Evolutionary conservation across 768 basidiomycete species (phyloP).

Genomic region (Dioszegia aurantiaca): DNA sequence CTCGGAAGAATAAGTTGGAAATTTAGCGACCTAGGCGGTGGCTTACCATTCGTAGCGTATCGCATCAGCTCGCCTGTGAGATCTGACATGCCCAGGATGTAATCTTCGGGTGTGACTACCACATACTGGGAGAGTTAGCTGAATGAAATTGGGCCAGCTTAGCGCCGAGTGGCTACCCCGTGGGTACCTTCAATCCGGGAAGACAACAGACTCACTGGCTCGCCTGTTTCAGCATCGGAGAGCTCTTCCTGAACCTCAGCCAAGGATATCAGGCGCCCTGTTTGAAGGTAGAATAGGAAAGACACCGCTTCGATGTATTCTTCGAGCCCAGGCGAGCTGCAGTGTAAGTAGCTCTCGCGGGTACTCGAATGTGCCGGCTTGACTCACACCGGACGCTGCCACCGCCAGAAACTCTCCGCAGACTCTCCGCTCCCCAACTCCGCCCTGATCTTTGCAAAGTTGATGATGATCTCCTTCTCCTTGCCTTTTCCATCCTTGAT

Average conservation of each 20-base stretch:
- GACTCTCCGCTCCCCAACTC: slow-evolving; percentile 34
- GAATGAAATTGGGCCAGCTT: no score
- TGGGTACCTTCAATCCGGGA: background rate
- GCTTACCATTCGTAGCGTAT: slow-evolving; percentile 74
- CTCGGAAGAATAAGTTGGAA: no score
- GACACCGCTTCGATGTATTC: slow-evolving; percentile 94
- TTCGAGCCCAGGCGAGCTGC: slow-evolving; percentile 62
- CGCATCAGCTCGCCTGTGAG: slow-evolving; percentile 97
- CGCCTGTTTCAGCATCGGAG: slow-evolving; percentile 59
- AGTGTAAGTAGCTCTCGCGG: no score
- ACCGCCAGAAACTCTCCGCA: slow-evolving; percentile 43
- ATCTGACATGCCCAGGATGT: slow-evolving; percentile 87
- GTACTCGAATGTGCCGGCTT: no score
- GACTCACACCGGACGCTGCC: slow-evolving; percentile 49
- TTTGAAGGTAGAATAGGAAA: slow-evolving; percentile 79
- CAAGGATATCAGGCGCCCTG: slow-evolving; percentile 63
- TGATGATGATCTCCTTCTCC: slow-evolving; percentile 63
- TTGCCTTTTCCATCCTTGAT: slow-evolving; percentile 57
- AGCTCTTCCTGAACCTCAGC: slow-evolving; percentile 65
- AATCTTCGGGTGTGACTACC: slow-evolving; percentile 73
- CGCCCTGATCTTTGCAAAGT: slow-evolving; percentile 63
- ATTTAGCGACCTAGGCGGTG: no score
- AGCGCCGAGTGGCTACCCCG: background rate
- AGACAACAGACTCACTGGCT: slow-evolving; percentile 61
- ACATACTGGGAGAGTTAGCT: slow-evolving; percentile 61